Base-by-base conservation (phyloP, 441 rosid species). In the California macrophylla region DNA sequence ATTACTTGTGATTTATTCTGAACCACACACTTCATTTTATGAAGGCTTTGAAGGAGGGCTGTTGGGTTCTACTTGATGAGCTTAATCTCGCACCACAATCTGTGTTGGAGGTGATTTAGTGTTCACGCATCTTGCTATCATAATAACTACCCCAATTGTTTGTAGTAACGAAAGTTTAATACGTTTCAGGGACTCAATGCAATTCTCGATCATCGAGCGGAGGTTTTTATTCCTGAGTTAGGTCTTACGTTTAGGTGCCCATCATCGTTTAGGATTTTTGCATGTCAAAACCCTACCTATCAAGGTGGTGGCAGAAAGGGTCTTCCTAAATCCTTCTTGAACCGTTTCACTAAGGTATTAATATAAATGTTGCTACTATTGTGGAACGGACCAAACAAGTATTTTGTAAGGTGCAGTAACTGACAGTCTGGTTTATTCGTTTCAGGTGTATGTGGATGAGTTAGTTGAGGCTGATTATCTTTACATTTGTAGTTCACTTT, bases 261-360 rank as follows among this genome's bases (percentile, higher is more conserved):
- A 20, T 74, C 90, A 61, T 80, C 97, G 67, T 95, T 95, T 71
- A 87, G 93, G 80, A 82, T 95, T 76, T 95, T 95, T 80, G 97
- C 98, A 54, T 95, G 99, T 79, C 99, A 95, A 83, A 95, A 95
- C 82, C 99, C 99, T 78, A 84, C 96, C 67, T 84, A 86, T 76
- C 98, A 95, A 81, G 99, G 99, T 69, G 99, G 99, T 79, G 99
- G 99, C 58, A 82, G 99, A 79, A 95, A 95, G 82, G 96, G 97
- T 78, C 97, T 95, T 73, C 99, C 99, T n/a, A 90, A 84, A 80
- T 95, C 99, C 64, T 95, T 95, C 77, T 85, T 95, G 61, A 92
- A 95, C 73, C 96, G 99, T 78, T 95, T 92, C 80, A 88, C 90
- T 6, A 95, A 95, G 92, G 99, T 93, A 68, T 56, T 23, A 21